Evolutionary conservation across 2,329 filamentous ascomycete species (phyloP), one percentile per base, ranked within the genome.

Genomic region (Talaromyces sp.): DNA sequence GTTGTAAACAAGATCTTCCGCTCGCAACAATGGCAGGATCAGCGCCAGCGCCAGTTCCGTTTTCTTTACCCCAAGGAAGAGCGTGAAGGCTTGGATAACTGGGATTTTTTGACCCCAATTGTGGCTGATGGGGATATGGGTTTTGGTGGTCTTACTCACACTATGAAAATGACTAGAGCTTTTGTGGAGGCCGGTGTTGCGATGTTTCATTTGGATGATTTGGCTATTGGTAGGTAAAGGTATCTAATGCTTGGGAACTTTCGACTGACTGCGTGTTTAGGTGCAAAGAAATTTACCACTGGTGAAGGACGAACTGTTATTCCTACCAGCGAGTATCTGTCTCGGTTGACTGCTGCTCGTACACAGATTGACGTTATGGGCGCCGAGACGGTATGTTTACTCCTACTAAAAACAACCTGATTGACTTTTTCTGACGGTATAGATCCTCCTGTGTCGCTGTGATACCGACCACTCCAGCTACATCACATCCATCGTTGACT

Each of bases 381-480:
- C 9, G 52, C 52, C 7, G 52, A 56, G 18, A 56, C 52, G 12
- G 52, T 55, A 55, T 16, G 52, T 52, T n/a, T 28, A 14, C 48
- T 1, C 18, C 11, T 37, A 1, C 18, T 21, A n/a, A 21, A 11
- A 44, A 14, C 9, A 42, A 25, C 3, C n/a, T 21, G 21, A 9
- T 21, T 18, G 7, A 23, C 18, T 18, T 18, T 44, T 46, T 58
- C 37, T 58, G n/a, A 58, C 23, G 33, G 14, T 9, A 42, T 58
- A 58, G 39, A 58, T 58, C 39, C 39, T 58, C 14, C 25, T 58
- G 7, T 56, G 52, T 23, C 31, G 52, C 52, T 56, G 52, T 23
- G 52, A 56, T 9, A 39, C 31, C 33, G 33, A 56, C 25, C 52
- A 56, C 18, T 39, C 52, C 2, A 39, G 31, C 18, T 56, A 39